Evolutionary conservation across 352 stramenopile species (phyloP), one percentile per base, ranked within the genome.

Genomic region (Pythium pyrilobum): DNA sequence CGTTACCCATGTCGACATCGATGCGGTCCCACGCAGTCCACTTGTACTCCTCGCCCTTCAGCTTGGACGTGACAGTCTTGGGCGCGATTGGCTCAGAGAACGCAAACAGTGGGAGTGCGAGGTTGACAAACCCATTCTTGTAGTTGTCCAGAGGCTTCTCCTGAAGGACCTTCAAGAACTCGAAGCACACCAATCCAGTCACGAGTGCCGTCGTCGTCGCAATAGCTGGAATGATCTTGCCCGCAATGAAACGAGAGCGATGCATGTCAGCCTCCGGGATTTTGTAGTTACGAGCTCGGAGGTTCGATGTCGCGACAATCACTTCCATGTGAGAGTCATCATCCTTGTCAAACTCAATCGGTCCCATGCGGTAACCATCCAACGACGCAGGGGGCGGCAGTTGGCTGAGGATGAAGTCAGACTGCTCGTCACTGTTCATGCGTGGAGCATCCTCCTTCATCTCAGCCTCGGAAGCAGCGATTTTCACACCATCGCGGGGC

Each of bases 191-290:
- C 5, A 99, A 80, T 32, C 97, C 97, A 0, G 97, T 98, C 28
- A 99, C 97, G 31, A 99, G 74, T 16, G 97, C 96, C 13, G 97
- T 99, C 9, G 97, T 99, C 33, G 97, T 99, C 20, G 97, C 97
- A 69, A 99, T 99, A 15, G 97, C 97, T 11, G 97, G 97, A 57
- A 99, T 99, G 67, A 99, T 99, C 66, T 98, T 98, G 45, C 97
- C 97, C n/a, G 97, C 97, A 75, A 99, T 99, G 28, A 98, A 97
- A 45, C 97, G 95, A 27, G 95, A 98, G 48, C 97, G 93, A 74
- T 99, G 96, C 67, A 98, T 97, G 63, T 99, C 96, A 39, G 84
- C 95, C 49, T 98, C 97, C 15, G 87, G 89, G 52, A 99, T 99
- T 39, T 89, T 92, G 78, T 99, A 99, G 66, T 98, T 98, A 20